Conservation (phyloP, 441 rosid species). For the Jatropha podagrica region DNA sequence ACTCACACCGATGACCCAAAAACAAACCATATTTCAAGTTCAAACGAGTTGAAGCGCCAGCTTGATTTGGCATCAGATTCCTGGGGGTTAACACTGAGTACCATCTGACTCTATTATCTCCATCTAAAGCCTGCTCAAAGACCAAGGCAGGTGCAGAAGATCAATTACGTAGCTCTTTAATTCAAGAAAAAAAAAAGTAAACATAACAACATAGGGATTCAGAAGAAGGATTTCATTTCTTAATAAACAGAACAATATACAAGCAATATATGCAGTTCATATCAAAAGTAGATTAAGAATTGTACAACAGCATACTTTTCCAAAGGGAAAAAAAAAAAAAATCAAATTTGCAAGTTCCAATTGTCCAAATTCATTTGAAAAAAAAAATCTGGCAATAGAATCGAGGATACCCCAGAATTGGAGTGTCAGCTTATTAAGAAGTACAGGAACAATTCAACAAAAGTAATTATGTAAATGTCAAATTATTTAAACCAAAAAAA, state of each 20-base stretch:
- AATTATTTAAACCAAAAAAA: too few relatives aligned
- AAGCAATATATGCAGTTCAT: too few relatives aligned
- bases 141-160: background rate
- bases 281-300: too few relatives aligned
- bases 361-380: background rate
- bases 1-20: constrained; percentile 51
- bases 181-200: too few relatives aligned
- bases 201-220: background rate
- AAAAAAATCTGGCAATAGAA: background rate
- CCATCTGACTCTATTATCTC: constrained; percentile 48
- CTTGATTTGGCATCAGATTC: constrained; percentile 22
- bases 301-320: too few relatives aligned
- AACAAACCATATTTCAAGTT: constrained; percentile 38
- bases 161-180: background rate
- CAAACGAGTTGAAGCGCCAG: constrained; percentile 27
- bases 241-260: too few relatives aligned
- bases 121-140: constrained; percentile 41
- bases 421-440: too few relatives aligned
- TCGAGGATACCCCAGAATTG: too few relatives aligned
- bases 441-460: too few relatives aligned
- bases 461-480: too few relatives aligned
- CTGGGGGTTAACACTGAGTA: constrained; percentile 51
- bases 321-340: background rate
- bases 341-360: background rate
- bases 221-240: too few relatives aligned